Evolutionary conservation across 2,329 filamentous ascomycete species (phyloP), one percentile per base, ranked within the genome.

Genomic region (Diaporthe nobilis): DNA sequence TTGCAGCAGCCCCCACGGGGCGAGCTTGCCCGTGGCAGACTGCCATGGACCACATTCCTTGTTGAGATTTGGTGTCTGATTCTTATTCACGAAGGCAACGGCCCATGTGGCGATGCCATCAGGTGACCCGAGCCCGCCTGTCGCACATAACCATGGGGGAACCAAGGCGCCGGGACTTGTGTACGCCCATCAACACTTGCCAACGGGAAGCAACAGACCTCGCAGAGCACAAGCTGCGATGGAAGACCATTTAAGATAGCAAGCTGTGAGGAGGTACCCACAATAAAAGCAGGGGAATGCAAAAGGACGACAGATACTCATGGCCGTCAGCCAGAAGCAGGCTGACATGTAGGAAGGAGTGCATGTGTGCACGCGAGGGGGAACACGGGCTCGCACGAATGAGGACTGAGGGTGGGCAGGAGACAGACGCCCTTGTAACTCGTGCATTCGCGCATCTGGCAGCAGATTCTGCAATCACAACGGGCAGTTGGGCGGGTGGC

Each of bases 401-500:
- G 12, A 68, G 47, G 44, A 68, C 25, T 13, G 61, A 12, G 42
- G 15, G n/a, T 13, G n/a, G 60, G 17, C 42, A 47, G 15, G 25
- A 65, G 60, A 17, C 39, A 47, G 39, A 12, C 42, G 25, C 9
- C 60, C 39, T 25, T 47, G 6, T 15, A 44, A 31, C 10, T 39
- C 31, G 1, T 51, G 63, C 63, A 51, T 68, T 7, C 8, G 28
- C 7, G 15, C 31, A 68, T 68, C 63, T 68, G 5, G 61, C 63
- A 68, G 63, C 31, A 68, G 63, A 68, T 68, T 37, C 63, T 68
- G 63, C 63, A 51, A 47, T n/a, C 13, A 22, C 47, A 51, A 25
- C 44, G 44, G 63, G 44, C 13, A 51, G 28, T 51, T 37, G 8
- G 63, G 63, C 20, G 42, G 44, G 44, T 68, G 63, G 63, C 63